Evolutionary conservation across 345 rosid species (phyloP).

Genomic region (Brassica incana): DNA sequence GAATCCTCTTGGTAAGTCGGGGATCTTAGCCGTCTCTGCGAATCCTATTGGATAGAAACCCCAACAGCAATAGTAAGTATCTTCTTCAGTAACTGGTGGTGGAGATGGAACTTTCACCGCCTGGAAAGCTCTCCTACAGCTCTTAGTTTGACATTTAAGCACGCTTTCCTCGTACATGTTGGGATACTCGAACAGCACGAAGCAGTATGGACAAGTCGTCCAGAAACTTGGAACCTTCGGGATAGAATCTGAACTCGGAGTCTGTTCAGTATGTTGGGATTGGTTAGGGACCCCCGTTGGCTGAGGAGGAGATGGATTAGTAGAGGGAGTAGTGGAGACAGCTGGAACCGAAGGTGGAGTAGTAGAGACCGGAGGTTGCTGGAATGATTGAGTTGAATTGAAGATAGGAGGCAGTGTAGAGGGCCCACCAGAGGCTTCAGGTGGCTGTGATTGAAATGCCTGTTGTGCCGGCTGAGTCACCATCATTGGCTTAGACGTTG

Average conservation of each 20-base stretch:
- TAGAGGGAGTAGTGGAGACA: background rate
- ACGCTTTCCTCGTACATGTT: constrained; percentile 70
- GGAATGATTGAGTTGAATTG: constrained; percentile 22
- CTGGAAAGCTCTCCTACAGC: constrained; percentile 78
- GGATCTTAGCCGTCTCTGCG: constrained; percentile 37
- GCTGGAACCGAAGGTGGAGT: constrained; percentile 23
- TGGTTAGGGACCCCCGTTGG: constrained; percentile 18
- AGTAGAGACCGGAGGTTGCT: constrained; percentile 11
- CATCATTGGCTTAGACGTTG: background rate
- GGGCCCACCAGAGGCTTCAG: constrained; percentile 10
- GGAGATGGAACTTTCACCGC: constrained; percentile 61
- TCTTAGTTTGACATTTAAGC: constrained; percentile 60
- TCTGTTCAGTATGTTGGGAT: constrained; percentile 27
- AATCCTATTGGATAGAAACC: constrained; percentile 77
- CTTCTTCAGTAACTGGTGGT: constrained; percentile 61
- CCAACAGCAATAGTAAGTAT: constrained; percentile 72
- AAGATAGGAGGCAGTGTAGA: constrained; percentile 19
- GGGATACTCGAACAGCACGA: constrained; percentile 68
- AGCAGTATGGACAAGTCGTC: constrained; percentile 95
- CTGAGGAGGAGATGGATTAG: constrained; percentile 18
- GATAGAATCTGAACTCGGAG: constrained; percentile 24
- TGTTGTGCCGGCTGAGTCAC: background rate
- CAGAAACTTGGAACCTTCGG: constrained; percentile 58
- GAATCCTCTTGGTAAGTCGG: background rate
- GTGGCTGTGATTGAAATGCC: constrained; percentile 21